These are phyloP conservation scores for Boeremia lycopersici DNA, from an alignment of 2,329 filamentous ascomycete species.

Conservation along the genomic window DNA sequence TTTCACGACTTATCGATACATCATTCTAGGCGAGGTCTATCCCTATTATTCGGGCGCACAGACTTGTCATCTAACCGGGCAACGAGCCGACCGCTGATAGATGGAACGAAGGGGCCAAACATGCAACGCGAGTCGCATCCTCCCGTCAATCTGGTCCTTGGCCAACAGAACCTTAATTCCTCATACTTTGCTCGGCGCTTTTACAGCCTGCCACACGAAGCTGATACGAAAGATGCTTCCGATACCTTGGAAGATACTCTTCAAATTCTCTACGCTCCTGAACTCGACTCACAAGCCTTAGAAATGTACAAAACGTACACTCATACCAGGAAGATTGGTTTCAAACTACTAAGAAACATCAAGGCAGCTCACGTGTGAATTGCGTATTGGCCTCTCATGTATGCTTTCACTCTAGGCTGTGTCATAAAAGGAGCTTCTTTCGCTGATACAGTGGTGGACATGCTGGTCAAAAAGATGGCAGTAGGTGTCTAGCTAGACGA, in stretches of 20 bases:
- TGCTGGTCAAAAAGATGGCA: background rate
- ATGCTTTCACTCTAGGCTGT: background rate
- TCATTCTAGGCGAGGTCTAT: background rate
- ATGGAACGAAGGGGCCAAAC: too few relatives aligned
- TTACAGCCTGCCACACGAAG: background rate
- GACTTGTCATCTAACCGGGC: too few relatives aligned
- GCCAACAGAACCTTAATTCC: background rate
- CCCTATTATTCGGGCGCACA: background rate
- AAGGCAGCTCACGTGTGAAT: background rate
- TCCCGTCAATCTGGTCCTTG: background rate
- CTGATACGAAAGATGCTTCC: background rate
- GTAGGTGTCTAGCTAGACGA: background rate
- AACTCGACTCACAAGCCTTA: constrained; percentile 4
- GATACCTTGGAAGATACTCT: background rate
- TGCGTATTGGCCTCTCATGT: constrained; percentile 1
- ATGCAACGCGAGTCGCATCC: too few relatives aligned
- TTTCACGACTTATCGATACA: background rate
- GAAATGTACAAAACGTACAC: background rate
- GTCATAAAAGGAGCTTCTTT: background rate
- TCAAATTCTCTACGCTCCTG: background rate
- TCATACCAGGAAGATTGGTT: background rate
- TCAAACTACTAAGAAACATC: background rate
- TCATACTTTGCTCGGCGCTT: constrained; percentile 1
- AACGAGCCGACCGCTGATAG: too few relatives aligned
- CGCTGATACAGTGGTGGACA: constrained; percentile 1